phyloP scores from a whole-genome alignment of 2,329 filamentous ascomycete genomes.

The Penicillium sclerotigenum region DNA sequence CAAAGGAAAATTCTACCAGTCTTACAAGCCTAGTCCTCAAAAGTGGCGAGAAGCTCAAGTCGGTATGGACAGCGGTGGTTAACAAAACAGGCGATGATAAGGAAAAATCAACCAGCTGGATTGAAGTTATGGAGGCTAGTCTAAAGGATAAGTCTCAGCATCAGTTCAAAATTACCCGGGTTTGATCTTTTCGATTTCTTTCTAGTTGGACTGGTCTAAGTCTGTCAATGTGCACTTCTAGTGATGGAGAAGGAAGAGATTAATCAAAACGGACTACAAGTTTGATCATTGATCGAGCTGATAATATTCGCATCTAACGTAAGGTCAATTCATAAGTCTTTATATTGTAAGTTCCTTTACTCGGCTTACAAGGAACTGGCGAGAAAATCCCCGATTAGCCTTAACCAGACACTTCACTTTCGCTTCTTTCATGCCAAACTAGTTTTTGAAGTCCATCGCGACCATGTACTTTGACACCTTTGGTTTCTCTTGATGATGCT shows the following conservation, averaged over 20 bases:
- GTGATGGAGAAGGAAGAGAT: not conserved
- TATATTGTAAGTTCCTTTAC: too few species aligned
- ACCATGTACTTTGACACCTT: too few species aligned
- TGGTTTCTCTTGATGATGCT: too few species aligned
- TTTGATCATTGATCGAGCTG: not conserved
- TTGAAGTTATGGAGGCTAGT: not conserved
- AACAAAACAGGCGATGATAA: not conserved
- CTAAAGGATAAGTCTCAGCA: not conserved
- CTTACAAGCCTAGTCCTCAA: not conserved
- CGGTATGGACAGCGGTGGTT: not conserved
- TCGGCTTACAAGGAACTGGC: too few species aligned
- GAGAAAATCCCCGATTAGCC: too few species aligned
- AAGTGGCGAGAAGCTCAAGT: not conserved
- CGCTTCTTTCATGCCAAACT: too few species aligned
- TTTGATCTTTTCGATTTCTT: not conserved
- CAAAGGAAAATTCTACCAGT: not conserved
- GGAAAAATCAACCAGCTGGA: not conserved
- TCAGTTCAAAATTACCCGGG: not conserved
- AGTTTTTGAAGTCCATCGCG: too few species aligned
- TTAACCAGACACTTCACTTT: too few species aligned
- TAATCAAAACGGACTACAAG: not conserved
- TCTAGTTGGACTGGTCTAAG: not conserved
- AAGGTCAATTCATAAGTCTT: too few species aligned
- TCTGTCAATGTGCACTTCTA: not conserved
- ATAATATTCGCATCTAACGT: too few species aligned